Conservation (phyloP, 192 early-diverging fungal genomes). For the Podila verticillata region DNA sequence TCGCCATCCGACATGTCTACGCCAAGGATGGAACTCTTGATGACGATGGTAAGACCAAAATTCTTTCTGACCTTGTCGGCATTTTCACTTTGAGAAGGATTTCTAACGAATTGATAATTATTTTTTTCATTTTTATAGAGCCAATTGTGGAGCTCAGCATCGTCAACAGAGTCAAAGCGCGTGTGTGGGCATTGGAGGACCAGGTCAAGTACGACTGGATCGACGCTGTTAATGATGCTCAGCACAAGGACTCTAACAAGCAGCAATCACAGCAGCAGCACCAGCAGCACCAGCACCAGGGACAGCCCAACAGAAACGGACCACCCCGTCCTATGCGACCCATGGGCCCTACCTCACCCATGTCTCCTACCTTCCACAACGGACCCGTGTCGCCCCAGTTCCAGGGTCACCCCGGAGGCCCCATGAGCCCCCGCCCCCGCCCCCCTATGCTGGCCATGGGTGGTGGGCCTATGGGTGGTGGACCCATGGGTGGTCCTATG, state of each 20-base stretch:
- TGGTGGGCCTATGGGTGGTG: too few relatives aligned
- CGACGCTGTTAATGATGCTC: conserved; percentile 32
- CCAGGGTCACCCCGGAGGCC: conserved; percentile 33
- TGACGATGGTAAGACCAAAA: conserved; percentile 33
- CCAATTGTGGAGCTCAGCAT: conserved; percentile 37
- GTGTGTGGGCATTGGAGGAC: conserved; percentile 28
- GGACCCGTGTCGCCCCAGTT: conserved; percentile 31
- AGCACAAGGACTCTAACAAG: conserved; percentile 24
- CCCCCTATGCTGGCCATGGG: conserved; percentile 51
- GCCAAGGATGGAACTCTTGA: conserved; percentile 42
- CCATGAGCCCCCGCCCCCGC: conserved; percentile 35
- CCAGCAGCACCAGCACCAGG: conserved; percentile 15
- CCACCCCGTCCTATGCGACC: conserved; percentile 35
- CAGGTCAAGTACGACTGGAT: conserved; percentile 40
- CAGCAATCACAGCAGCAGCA: conserved; percentile 35
- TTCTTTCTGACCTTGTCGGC: not conserved
- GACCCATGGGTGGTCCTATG: not conserved
- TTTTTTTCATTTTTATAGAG: conserved; percentile 10
- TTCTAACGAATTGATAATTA: not conserved
- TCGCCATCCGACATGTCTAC: conserved; percentile 54
- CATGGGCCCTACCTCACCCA: conserved; percentile 32
- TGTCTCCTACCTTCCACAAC: conserved; percentile 33
- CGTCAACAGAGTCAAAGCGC: conserved; percentile 44
- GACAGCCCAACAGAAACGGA: not conserved
- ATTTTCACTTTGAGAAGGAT: not conserved